Evolutionary conservation across 768 basidiomycete genomes (phyloP).

Genomic region (Epithele typhae): DNA sequence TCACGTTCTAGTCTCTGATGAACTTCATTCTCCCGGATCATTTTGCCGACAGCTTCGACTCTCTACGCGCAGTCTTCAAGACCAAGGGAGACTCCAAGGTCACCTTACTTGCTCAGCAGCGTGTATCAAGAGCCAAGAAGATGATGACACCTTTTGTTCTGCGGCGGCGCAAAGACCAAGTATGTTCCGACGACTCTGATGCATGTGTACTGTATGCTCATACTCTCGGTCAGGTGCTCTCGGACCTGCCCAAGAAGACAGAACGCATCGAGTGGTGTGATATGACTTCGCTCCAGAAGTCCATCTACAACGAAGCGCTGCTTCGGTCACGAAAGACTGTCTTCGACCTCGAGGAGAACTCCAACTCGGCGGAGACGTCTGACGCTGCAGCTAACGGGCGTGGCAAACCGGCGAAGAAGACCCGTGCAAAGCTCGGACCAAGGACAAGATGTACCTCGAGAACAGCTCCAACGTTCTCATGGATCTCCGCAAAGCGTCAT

Average conservation of each 20-base stretch:
- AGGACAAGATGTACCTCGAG: slow-evolving; percentile 67
- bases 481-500: slow-evolving; percentile 95
- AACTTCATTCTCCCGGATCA: slow-evolving; percentile 96
- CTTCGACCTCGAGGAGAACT: slow-evolving; percentile 40
- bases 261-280: slow-evolving; percentile 95
- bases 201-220: background rate
- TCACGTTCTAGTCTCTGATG: slow-evolving; percentile 72
- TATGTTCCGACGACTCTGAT: slow-evolving; percentile 21
- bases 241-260: slow-evolving; percentile 87
- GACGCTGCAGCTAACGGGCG: slow-evolving; percentile 25
- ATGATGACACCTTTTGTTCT: slow-evolving; percentile 99
- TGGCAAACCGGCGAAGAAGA: slow-evolving; percentile 35
- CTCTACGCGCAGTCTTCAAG: slow-evolving; percentile 93
- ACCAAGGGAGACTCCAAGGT: slow-evolving; percentile 90
- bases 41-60: slow-evolving; percentile 72
- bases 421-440: slow-evolving; percentile 40
- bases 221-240: slow-evolving; percentile 58
- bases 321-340: slow-evolving; percentile 82
- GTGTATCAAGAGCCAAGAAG: slow-evolving; percentile 92
- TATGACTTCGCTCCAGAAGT: slow-evolving; percentile 78
- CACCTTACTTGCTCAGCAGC: slow-evolving; percentile 84
- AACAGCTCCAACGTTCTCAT: slow-evolving; percentile 93
- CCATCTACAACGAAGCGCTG: slow-evolving; percentile 83
- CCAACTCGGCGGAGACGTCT: slow-evolving; percentile 25
- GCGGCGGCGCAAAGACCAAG: slow-evolving; percentile 94